Evolutionary conservation across 2,329 filamentous ascomycete genomes (phyloP).

Genomic region (Keithomyces neogunnii): DNA sequence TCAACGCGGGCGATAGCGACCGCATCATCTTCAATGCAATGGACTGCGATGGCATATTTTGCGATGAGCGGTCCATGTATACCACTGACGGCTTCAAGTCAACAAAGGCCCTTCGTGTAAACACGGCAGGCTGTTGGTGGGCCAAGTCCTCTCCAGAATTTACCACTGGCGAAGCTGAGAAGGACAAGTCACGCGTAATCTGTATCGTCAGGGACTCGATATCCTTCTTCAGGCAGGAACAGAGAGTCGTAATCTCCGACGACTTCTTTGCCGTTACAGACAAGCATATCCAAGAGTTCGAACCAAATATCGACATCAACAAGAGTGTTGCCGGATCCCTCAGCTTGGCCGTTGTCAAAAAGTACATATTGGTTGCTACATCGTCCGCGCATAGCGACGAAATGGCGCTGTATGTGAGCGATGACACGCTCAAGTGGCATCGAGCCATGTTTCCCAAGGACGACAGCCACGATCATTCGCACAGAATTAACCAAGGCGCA

Average conservation of each 20-base stretch:
- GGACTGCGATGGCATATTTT: slow-evolving; percentile 56
- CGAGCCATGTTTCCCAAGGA: slow-evolving; percentile 79
- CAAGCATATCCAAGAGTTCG: slow-evolving; percentile 51
- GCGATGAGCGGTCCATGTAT: slow-evolving; percentile 58
- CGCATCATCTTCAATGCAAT: slow-evolving; percentile 79
- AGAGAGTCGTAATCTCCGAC: slow-evolving; percentile 73
- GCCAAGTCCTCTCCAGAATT: slow-evolving; percentile 72
- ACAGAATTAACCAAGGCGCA: slow-evolving; percentile 63
- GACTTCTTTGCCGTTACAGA: slow-evolving; percentile 60
- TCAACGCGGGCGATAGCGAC: slow-evolving; percentile 75
- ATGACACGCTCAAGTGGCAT: slow-evolving; percentile 81
- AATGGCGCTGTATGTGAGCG: slow-evolving; percentile 82
- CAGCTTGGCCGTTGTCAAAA: slow-evolving; percentile 76
- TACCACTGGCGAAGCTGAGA: slow-evolving; percentile 54
- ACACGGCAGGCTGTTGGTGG: slow-evolving; percentile 77
- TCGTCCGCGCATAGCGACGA: slow-evolving; percentile 75
- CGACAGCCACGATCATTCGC: slow-evolving; percentile 65
- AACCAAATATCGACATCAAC: slow-evolving; percentile 68
- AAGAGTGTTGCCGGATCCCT: slow-evolving; percentile 71
- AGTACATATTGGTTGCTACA: slow-evolving; percentile 76
- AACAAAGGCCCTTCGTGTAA: slow-evolving; percentile 55
- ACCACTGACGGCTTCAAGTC: slow-evolving; percentile 79
- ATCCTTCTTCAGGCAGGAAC: slow-evolving; percentile 63
- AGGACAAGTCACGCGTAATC: slow-evolving; percentile 63
- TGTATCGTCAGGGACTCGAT: slow-evolving; percentile 72